A percentile compares a stretch with the other conserved stretches of the same genome.
These are phyloP conservation scores for Musa itinerans DNA, from an alignment of 176 grass and related monocot genomes.

Conservation along the genomic window DNA sequence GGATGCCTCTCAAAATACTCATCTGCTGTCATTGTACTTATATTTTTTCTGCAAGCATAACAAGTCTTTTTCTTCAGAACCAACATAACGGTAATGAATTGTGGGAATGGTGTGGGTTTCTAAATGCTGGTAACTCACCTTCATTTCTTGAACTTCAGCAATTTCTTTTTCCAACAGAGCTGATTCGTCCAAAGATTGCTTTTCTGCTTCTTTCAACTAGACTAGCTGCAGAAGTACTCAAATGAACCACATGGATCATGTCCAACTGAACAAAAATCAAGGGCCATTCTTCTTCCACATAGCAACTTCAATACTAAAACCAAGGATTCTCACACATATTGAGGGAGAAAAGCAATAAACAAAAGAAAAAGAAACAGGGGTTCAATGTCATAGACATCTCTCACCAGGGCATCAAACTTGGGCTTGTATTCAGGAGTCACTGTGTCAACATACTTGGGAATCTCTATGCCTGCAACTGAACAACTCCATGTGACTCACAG, in stretches of 20 bases:
- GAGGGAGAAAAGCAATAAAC: neutral
- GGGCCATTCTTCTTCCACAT: neutral
- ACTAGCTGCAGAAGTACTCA: slow-evolving; percentile 31
- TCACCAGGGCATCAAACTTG: slow-evolving; percentile 86
- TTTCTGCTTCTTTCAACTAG: slow-evolving; percentile 73
- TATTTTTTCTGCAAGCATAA: slow-evolving; percentile 58
- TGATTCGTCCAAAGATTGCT: slow-evolving; percentile 51
- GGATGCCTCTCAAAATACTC: slow-evolving; percentile 91
- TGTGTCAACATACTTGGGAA: slow-evolving; percentile 79
- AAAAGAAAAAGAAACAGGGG: neutral
- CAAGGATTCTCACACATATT: neutral
- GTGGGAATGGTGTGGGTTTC: neutral
- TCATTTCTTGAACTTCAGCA: slow-evolving; percentile 64
- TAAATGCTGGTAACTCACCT: slow-evolving; percentile 26
- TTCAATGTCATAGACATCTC: neutral
- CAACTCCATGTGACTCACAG: too few species aligned
- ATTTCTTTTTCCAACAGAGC: slow-evolving; percentile 79
- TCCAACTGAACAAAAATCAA: neutral
- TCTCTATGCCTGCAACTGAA: slow-evolving; percentile 58
- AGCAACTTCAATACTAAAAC: neutral
- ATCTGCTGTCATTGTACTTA: slow-evolving; percentile 82
- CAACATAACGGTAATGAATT: neutral
- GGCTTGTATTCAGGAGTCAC: slow-evolving; percentile 88
- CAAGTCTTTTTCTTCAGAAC: too few species aligned
- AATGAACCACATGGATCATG: neutral